A percentile compares a stretch with the other conserved stretches of the same genome.
phyloP scores from a whole-genome alignment of 805 yeast species.

The Candida krabiensis region DNA sequence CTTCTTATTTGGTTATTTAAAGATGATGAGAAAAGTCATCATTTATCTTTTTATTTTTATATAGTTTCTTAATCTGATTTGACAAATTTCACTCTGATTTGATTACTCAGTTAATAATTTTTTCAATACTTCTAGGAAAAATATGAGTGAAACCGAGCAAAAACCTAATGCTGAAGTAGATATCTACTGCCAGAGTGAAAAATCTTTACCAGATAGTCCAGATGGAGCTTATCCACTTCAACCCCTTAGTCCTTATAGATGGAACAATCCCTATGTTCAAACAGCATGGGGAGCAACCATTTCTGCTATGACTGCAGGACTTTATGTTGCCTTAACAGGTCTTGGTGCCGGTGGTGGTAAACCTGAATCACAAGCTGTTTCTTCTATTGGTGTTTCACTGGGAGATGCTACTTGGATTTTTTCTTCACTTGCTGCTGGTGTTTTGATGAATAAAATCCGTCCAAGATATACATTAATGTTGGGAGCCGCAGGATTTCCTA shows the following conservation, averaged over 20 bases:
- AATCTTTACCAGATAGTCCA: no score
- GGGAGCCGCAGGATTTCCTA: constrained; percentile 18
- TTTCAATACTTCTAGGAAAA: no score
- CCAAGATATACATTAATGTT: constrained; percentile 10
- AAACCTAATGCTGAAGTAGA: no score
- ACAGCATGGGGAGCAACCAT: constrained; percentile 6
- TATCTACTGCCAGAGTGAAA: no score
- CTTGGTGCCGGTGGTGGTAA: constrained; percentile 7
- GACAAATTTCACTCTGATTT: no score
- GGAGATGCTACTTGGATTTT: constrained; percentile 11
- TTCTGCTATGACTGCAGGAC: constrained; percentile 9
- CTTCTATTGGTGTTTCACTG: constrained; percentile 4
- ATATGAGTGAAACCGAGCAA: no score
- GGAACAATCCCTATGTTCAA: constrained; percentile 13
- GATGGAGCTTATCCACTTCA: no score
- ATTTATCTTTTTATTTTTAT: no score
- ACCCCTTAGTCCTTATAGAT: constrained; percentile 6
- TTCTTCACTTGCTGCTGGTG: constrained; percentile 7
- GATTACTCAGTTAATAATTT: no score
- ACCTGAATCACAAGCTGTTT: neutral
- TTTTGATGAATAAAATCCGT: constrained; percentile 5
- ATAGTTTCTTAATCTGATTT: no score
- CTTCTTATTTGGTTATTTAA: no score
- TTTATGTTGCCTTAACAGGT: constrained; percentile 10
- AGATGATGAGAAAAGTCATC: no score